These are phyloP conservation scores for Bauhinia variegata DNA, from an alignment of 306 rosid genomes.

Conservation along the genomic window DNA sequence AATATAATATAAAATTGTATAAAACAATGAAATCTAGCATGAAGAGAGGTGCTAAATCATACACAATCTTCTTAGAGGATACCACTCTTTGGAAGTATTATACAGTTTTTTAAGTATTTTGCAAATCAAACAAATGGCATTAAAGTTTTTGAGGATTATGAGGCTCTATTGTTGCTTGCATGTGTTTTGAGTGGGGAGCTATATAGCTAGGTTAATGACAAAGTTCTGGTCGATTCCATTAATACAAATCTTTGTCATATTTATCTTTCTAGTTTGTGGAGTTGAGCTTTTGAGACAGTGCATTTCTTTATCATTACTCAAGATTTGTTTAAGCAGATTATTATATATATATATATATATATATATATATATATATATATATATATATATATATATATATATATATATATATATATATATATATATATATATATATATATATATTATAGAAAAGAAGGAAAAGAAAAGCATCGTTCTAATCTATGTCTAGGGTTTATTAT, in stretches of 20 bases:
- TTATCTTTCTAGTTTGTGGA: conserved; percentile 31
- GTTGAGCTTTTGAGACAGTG: conserved; percentile 44
- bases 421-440: too few species aligned
- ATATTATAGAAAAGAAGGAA: not conserved
- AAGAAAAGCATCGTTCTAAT: not conserved
- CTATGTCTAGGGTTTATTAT: not conserved
- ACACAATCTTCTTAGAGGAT: conserved; percentile 26
- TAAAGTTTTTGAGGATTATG: conserved; percentile 20
- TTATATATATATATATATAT: not conserved
- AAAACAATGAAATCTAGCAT: conserved; percentile 16
- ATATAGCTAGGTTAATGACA: conserved; percentile 24
- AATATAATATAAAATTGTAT: too few species aligned
- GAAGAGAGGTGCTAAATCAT: conserved; percentile 1
- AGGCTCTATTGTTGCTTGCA: conserved; percentile 32
- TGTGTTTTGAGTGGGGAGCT: too few species aligned
- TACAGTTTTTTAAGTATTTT: not conserved
- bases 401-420: too few species aligned
- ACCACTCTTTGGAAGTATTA: conserved; percentile 26
- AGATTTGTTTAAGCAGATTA: not conserved
- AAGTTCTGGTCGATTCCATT: conserved; percentile 13
- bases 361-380: too few species aligned
- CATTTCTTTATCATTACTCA: conserved; percentile 13
- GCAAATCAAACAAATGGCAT: conserved; percentile 11
- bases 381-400: too few species aligned
- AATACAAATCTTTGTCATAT: conserved; percentile 40